These are phyloP conservation scores for Polychytrium aggregatum DNA, from an alignment of 192 early-diverging fungal genomes.

Conservation along the genomic window DNA sequence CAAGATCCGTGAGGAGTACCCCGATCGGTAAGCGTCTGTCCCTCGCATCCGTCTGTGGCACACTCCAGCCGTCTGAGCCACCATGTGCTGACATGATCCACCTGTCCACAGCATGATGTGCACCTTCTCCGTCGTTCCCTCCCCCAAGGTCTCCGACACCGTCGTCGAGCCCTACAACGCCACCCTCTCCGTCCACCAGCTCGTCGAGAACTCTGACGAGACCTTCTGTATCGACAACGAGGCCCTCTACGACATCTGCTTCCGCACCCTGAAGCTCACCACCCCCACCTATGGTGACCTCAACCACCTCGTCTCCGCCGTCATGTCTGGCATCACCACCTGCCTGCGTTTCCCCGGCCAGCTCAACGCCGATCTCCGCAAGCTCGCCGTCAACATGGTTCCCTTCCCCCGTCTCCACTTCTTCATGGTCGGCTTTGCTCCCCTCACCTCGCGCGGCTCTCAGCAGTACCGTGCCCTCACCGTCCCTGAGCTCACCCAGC, in stretches of 20 bases:
- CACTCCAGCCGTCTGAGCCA: not conserved
- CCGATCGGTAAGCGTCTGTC: slow-evolving; percentile 52
- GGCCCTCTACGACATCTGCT: slow-evolving; percentile 97
- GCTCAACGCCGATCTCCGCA: slow-evolving; percentile 53
- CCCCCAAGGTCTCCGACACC: slow-evolving; percentile 96
- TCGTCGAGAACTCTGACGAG: slow-evolving; percentile 97
- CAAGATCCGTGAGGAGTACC: slow-evolving; percentile 98
- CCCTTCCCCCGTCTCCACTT: slow-evolving; percentile 99
- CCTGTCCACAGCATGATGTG: slow-evolving; percentile 67
- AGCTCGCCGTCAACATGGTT: slow-evolving; percentile 62
- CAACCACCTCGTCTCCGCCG: slow-evolving; percentile 88
- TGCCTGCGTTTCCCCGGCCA: slow-evolving; percentile 97
- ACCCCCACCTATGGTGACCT: slow-evolving; percentile 88
- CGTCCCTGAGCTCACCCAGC: slow-evolving; percentile 76
- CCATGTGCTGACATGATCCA: not conserved
- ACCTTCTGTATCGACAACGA: slow-evolving; percentile 99
- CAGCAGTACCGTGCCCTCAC: slow-evolving; percentile 82
- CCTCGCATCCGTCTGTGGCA: not conserved
- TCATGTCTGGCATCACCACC: slow-evolving; percentile 93
- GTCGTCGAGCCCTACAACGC: slow-evolving; percentile 99
- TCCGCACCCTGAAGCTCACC: slow-evolving; percentile 88
- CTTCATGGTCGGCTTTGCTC: slow-evolving; percentile 93
- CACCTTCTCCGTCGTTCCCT: slow-evolving; percentile 94
- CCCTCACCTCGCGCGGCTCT: slow-evolving; percentile 74
- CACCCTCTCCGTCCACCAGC: slow-evolving; percentile 92